Evolutionary conservation across 331 rosid genomes (phyloP), one percentile per base, ranked within the genome.

Genomic region (Quercus lobata): DNA sequence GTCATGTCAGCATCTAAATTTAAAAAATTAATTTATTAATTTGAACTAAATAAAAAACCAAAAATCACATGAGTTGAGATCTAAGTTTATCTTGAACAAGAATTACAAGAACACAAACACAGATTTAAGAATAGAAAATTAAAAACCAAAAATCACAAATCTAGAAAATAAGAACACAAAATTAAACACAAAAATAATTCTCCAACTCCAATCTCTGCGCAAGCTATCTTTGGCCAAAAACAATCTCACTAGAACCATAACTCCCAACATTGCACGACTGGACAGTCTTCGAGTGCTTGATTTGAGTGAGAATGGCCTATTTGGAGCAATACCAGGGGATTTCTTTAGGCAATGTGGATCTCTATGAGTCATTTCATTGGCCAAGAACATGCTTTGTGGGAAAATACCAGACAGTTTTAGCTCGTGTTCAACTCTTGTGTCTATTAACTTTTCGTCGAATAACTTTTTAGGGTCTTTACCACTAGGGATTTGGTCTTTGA

Each of bases 341-440:
- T 84, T 96, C 71, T 96, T 96, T 74, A 74, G 85, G 73, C 99
- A 96, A 93, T 93, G 99, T 87, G 97, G 98, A 90, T 91, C 98
- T 34, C 90, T 96, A 16, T 84, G 98, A 79, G 82, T 74, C 44
- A 74, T 96, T 27, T 91, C 97, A 56, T 76, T 96, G 71, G 92
- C 94, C 1, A 79, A 60, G 61, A 96, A 96, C 88, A 86, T 82
- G 84, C 78, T 96, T 66, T 87, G 93, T 4, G 97, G 97, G 65
- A 82, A 77, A 49, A 76, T 96, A 70, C 97, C 99, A 2, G 85
- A 86, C 22, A 86, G 92, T 82, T 77, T 96, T 84, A 80, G 92
- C 73, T 88, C 91, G 0, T 96, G 99, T 75, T 79, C 92, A 3
- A 81, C 88, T 86, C 84, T 96, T 72, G 94, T 97, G 24, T 25